phyloP scores from a whole-genome alignment of 2,329 filamentous ascomycete species.

The Colletotrichum shisoi region DNA sequence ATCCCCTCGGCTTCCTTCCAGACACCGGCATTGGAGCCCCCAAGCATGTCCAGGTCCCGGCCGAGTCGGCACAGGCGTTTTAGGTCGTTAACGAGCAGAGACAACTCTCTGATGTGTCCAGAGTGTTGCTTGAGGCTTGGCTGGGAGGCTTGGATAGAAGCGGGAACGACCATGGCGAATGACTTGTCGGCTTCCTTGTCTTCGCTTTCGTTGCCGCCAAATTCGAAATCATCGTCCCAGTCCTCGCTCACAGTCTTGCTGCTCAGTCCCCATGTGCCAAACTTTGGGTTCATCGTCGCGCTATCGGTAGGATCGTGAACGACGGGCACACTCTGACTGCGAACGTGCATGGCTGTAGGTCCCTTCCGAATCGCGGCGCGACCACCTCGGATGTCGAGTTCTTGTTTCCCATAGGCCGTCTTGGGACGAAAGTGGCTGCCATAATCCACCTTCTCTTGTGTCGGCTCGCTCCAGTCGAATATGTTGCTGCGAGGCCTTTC shows the following conservation, averaged over 20 bases:
- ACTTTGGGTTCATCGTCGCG: conserved; percentile 67
- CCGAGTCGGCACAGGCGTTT: conserved; percentile 79
- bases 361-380: conserved; percentile 71
- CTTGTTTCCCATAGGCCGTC: conserved; percentile 79
- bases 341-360: conserved; percentile 73
- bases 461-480: conserved; percentile 80
- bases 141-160: conserved; percentile 81
- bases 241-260: conserved; percentile 83
- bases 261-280: conserved; percentile 83
- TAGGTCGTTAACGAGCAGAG: conserved; percentile 80
- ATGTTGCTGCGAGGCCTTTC: conserved; percentile 72
- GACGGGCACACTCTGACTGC: conserved; percentile 82
- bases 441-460: conserved; percentile 69
- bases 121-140: conserved; percentile 84
- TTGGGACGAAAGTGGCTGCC: conserved; percentile 70
- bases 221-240: conserved; percentile 91
- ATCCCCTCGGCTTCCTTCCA: conserved; percentile 88
- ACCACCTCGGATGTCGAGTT: conserved; percentile 74
- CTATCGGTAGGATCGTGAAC: conserved; percentile 69
- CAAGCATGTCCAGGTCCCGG: conserved; percentile 69
- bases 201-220: conserved; percentile 59
- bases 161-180: conserved; percentile 74
- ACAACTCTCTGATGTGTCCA: conserved; percentile 82
- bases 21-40: conserved; percentile 65
- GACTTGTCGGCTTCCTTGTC: conserved; percentile 50